These are phyloP conservation scores for Pyrrhoderma noxium DNA, from an alignment of 1,284 basidiomycete genomes.

Conservation along the genomic window DNA sequence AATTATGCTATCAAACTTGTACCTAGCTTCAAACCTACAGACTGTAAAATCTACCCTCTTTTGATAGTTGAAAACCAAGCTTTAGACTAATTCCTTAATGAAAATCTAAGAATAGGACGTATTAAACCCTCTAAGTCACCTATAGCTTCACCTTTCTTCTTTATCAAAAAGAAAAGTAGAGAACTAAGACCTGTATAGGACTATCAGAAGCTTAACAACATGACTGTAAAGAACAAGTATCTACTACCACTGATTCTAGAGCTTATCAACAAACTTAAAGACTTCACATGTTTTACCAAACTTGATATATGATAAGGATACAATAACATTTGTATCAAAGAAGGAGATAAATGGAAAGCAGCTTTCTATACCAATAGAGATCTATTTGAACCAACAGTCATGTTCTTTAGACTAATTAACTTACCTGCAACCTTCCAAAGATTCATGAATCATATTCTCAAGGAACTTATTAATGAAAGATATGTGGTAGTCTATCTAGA, in stretches of 20 bases:
- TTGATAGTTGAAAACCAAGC: background rate
- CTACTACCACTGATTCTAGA: conserved; percentile 25
- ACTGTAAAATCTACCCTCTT: conserved; percentile 2
- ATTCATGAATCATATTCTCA: conserved; percentile 18
- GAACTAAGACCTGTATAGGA: conserved; percentile 33
- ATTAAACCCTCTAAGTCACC: conserved; percentile 29
- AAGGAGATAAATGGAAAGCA: conserved; percentile 21
- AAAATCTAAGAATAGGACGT: background rate
- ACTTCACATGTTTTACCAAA: conserved; percentile 24
- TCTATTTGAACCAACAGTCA: conserved; percentile 30
- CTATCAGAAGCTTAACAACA: conserved; percentile 36
- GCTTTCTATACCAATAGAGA: conserved; percentile 23
- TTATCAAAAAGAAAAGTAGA: conserved; percentile 41
- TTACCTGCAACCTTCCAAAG: conserved; percentile 31
- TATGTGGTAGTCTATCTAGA: conserved; percentile 18
- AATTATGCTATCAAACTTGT: background rate
- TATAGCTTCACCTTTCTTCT: conserved; percentile 36
- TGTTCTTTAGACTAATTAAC: conserved; percentile 35
- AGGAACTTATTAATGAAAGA: conserved; percentile 3
- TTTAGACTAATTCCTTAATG: background rate
- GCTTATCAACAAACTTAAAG: background rate
- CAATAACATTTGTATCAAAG: conserved; percentile 19
- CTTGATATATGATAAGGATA: conserved; percentile 29
- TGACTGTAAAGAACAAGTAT: conserved; percentile 33
- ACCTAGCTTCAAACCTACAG: background rate